phyloP scores from a whole-genome alignment of 306 rosid species.

The Senna tora region DNA sequence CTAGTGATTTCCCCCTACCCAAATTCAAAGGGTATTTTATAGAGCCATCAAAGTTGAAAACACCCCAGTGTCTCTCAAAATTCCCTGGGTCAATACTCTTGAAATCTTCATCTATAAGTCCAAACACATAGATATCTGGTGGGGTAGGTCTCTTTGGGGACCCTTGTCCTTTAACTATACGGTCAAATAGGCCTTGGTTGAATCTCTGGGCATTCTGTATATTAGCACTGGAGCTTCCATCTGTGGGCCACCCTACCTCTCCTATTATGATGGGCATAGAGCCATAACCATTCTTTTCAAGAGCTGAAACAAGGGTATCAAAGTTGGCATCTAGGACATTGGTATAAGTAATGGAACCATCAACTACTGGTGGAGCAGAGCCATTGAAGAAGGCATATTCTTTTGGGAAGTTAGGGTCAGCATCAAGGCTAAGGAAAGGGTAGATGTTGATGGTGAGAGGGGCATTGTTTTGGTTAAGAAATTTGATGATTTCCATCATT shows the following conservation, averaged over 20 bases:
- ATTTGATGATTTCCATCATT: constrained; percentile 70
- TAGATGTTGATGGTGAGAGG: constrained; percentile 89
- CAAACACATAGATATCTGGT: constrained; percentile 74
- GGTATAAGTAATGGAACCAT: constrained; percentile 79
- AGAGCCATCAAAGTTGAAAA: constrained; percentile 79
- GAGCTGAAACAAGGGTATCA: constrained; percentile 84
- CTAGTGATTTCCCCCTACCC: constrained; percentile 55
- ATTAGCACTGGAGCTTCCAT: constrained; percentile 73
- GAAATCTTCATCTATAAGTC: constrained; percentile 77
- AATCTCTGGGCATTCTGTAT: constrained; percentile 61
- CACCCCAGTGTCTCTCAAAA: constrained; percentile 94
- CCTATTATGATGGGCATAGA: constrained; percentile 80
- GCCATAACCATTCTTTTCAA: constrained; percentile 76
- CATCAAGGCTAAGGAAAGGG: constrained; percentile 92
- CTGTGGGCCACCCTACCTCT: constrained; percentile 97
- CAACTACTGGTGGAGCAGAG: constrained; percentile 72
- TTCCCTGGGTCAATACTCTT: constrained; percentile 84
- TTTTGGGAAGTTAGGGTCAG: constrained; percentile 89
- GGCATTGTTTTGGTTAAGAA: constrained; percentile 59
- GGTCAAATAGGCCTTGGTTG: constrained; percentile 75
- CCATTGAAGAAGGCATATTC: constrained; percentile 88
- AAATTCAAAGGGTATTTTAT: constrained; percentile 62
- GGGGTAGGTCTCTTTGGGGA: constrained; percentile 69
- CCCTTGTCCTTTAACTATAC: constrained; percentile 59
- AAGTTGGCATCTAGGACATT: constrained; percentile 92